phyloP scores from a whole-genome alignment of 148 eudicot genomes.

The Dianthus caryophyllus region DNA sequence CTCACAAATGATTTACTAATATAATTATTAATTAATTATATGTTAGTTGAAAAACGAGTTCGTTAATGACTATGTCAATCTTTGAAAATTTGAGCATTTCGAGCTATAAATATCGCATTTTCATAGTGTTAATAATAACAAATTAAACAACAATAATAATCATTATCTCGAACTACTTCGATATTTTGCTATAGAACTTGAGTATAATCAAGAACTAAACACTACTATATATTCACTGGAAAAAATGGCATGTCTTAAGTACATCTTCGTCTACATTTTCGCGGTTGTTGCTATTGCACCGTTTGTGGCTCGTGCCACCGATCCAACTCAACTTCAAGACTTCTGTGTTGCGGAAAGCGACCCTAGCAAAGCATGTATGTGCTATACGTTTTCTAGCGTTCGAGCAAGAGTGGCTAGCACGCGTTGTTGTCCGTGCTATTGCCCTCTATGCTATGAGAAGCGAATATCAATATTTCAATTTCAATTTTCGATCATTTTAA shows the following conservation, averaged over 20 bases:
- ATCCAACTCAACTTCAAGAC: slow-evolving; percentile 8
- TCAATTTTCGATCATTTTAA: too few species aligned
- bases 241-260: slow-evolving; percentile 1
- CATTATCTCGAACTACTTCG: too few species aligned
- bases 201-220: background rate
- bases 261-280: background rate
- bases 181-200: background rate
- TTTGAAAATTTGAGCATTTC: background rate
- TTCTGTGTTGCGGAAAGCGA: slow-evolving; percentile 3
- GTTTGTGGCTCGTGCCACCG: background rate
- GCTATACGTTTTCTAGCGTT: too few species aligned
- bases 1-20: background rate
- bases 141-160: background rate
- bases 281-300: background rate
- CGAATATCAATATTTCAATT: too few species aligned
- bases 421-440: too few species aligned
- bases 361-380: slow-evolving; percentile 10
- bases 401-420: too few species aligned
- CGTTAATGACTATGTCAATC: slow-evolving; percentile 8
- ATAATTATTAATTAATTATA: background rate
- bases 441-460: too few species aligned
- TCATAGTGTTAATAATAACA: background rate
- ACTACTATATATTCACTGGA: background rate
- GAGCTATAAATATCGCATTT: slow-evolving; percentile 1
- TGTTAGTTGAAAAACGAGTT: background rate